Conservation (phyloP, 345 rosid genomes). For the Psidium guajava region DNA sequence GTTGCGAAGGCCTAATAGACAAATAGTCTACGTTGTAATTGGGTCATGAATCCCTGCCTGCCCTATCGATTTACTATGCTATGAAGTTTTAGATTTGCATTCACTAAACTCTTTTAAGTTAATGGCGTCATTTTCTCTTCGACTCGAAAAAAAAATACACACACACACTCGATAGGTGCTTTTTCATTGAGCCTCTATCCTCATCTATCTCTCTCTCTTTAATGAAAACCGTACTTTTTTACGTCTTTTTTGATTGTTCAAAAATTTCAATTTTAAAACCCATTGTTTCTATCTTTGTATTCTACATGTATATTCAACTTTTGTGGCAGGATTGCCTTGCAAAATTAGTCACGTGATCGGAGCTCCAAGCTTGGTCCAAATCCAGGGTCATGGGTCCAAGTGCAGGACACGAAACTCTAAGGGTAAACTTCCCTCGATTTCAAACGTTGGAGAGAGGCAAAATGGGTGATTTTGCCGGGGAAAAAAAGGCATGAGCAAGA, state of each 20-base stretch:
- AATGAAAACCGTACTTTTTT: not conserved
- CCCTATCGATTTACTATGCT: no score
- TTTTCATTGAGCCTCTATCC: not conserved
- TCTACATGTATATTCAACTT: not conserved
- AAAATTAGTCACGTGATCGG: not conserved
- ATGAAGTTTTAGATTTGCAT: no score
- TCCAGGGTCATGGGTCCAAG: not conserved
- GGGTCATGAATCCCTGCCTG: no score
- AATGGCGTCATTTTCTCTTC: no score
- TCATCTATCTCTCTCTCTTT: not conserved
- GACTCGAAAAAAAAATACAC: no score
- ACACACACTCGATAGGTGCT: rapidly evolving
- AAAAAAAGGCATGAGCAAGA: not conserved
- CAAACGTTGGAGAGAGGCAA: not conserved
- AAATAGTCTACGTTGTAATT: no score
- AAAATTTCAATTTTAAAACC: not conserved
- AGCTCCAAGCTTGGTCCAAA: not conserved
- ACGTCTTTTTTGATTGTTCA: not conserved
- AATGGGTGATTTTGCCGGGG: not conserved
- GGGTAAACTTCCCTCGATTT: not conserved
- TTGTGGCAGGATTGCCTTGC: not conserved
- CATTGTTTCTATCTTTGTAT: not conserved
- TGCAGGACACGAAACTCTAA: not conserved
- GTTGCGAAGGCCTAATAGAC: no score
- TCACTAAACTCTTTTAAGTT: no score